Conservation (phyloP, 176 grass and related monocot species). For the Triticum urartu region DNA sequence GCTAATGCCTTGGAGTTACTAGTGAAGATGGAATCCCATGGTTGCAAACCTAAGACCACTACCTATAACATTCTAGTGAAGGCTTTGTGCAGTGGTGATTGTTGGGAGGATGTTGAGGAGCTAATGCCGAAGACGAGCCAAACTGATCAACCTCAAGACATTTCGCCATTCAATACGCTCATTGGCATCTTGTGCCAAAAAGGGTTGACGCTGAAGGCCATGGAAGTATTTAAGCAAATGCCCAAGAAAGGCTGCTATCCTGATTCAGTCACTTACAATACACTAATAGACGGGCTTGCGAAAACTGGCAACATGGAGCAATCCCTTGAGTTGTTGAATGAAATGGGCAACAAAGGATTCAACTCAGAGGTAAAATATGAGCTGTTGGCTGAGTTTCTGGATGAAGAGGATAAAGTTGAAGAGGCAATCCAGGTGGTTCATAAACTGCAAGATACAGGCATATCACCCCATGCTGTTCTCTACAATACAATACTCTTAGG, state of each 20-base stretch:
- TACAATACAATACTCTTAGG: slow-evolving; percentile 53
- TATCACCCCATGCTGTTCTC: slow-evolving; percentile 38
- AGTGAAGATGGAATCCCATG: slow-evolving; percentile 48
- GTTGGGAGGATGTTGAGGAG: slow-evolving; percentile 26
- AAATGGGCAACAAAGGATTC: slow-evolving; percentile 65
- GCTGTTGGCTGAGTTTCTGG: slow-evolving; percentile 41
- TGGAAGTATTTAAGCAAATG: slow-evolving; percentile 62
- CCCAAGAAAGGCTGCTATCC: slow-evolving; percentile 49
- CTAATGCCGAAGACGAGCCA: slow-evolving; percentile 29
- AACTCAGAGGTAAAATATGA: slow-evolving; percentile 53
- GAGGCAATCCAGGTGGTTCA: slow-evolving; percentile 42
- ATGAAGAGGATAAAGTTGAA: slow-evolving; percentile 49
- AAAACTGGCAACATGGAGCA: slow-evolving; percentile 43
- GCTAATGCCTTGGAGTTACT: slow-evolving; percentile 50
- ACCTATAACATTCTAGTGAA: slow-evolving; percentile 69
- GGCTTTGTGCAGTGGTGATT: slow-evolving; percentile 36
- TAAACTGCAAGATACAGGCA: slow-evolving; percentile 52
- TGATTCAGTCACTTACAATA: slow-evolving; percentile 57
- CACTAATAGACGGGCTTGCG: slow-evolving; percentile 48
- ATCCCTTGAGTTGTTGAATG: slow-evolving; percentile 65
- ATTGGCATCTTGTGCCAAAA: slow-evolving; percentile 52
- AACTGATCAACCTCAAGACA: slow-evolving; percentile 30
- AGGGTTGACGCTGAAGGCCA: slow-evolving; percentile 38
- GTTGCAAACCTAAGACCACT: slow-evolving; percentile 59
- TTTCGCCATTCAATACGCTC: slow-evolving; percentile 55